phyloP scores from a whole-genome alignment of 257 asterid genomes.

The Solanum neorickii region DNA sequence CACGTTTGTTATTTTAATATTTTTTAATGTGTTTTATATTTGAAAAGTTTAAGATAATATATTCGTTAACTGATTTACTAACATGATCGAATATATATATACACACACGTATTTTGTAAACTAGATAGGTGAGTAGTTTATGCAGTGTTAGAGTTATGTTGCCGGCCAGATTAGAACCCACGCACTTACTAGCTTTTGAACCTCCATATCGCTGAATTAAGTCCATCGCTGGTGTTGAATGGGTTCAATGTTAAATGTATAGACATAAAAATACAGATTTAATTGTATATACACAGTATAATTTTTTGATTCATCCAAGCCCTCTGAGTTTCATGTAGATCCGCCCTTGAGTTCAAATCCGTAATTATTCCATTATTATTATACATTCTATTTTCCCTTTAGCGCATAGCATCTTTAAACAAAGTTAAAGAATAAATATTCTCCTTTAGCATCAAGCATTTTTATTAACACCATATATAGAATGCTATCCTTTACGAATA shows the following conservation, averaged over 20 bases:
- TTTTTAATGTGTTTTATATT: neutral
- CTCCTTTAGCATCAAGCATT: neutral
- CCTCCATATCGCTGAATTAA: neutral
- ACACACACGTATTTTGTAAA: neutral
- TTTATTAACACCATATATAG: neutral
- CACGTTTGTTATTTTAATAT: neutral
- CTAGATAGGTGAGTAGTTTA: neutral
- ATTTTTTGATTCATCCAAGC: neutral
- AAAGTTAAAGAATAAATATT: neutral
- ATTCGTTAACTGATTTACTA: neutral
- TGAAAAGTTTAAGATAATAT: neutral
- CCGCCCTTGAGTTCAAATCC: neutral
- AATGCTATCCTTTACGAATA: neutral
- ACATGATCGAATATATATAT: too few relatives aligned
- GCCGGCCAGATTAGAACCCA: too few relatives aligned
- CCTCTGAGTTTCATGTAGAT: neutral
- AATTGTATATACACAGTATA: too few relatives aligned
- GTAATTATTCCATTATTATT: neutral
- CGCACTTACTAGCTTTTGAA: neutral
- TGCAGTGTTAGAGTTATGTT: neutral
- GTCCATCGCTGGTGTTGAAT: too few relatives aligned
- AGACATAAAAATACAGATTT: neutral
- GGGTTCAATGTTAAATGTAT: neutral
- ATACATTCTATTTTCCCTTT: neutral
- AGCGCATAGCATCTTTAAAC: neutral